Evolutionary conservation across 2,329 filamentous ascomycete genomes (phyloP).

Genomic region (Botrytis byssoidea): DNA sequence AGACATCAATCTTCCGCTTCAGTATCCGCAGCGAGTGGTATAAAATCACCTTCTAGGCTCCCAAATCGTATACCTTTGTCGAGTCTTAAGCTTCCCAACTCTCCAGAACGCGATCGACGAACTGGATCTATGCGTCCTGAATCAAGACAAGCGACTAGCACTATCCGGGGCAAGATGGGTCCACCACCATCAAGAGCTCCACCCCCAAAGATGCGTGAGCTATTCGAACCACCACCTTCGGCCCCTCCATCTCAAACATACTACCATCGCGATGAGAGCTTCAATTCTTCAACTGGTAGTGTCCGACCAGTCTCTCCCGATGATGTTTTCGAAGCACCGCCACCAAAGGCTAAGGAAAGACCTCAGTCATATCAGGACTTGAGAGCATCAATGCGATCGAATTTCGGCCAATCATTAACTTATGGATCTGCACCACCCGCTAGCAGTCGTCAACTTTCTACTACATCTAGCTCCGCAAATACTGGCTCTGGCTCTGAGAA

Average conservation of each 20-base stretch:
- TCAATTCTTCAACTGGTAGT: conserved; percentile 50
- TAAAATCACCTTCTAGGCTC: conserved; percentile 64
- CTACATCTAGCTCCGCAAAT: conserved; percentile 64
- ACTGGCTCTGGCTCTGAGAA: conserved; percentile 84
- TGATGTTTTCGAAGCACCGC: conserved; percentile 77
- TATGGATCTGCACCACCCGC: conserved; percentile 34
- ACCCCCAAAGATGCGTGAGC: conserved; percentile 89
- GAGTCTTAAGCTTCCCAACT: conserved; percentile 71
- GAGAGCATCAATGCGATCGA: conserved; percentile 45
- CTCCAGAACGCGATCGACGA: conserved; percentile 63
- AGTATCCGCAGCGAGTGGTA: conserved; percentile 22
- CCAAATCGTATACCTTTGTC: conserved; percentile 68
- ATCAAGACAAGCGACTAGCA: conserved; percentile 38
- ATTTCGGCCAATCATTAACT: conserved; percentile 34
- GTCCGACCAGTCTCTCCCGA: conserved; percentile 68
- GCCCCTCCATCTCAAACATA: conserved; percentile 53
- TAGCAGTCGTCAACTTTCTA: conserved; percentile 65
- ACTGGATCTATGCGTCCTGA: conserved; percentile 27
- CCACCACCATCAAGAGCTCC: conserved; percentile 63
- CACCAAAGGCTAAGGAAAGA: conserved; percentile 40
- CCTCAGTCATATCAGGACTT: conserved; percentile 43
- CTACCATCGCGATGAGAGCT: conserved; percentile 50
- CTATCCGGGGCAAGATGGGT: conserved; percentile 46
- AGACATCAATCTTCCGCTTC: conserved; percentile 34
- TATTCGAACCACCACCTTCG: conserved; percentile 54